phyloP scores from a whole-genome alignment of 23 red algal genomes.

The Chondrus crispus region DNA sequence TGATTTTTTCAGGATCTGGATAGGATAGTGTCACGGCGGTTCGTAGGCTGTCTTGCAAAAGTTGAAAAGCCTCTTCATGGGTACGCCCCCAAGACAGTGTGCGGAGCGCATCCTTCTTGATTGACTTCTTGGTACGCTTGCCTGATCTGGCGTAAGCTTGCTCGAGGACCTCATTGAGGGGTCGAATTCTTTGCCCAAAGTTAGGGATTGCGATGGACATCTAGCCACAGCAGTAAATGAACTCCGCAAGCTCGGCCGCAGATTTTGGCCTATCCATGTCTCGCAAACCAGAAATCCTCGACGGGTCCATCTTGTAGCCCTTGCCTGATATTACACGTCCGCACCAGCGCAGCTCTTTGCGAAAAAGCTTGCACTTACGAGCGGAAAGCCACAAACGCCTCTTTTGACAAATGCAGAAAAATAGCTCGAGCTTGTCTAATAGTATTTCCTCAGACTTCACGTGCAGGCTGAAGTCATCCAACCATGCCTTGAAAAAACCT shows the following conservation, averaged over 20 bases:
- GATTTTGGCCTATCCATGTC: neutral
- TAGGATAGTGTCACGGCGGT: neutral
- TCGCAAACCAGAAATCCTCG: neutral
- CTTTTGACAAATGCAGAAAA: neutral
- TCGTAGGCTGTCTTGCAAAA: neutral
- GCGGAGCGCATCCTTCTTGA: neutral
- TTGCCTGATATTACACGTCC: neutral
- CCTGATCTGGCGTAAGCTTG: neutral
- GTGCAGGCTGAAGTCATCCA: slow-evolving; percentile 18
- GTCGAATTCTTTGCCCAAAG: neutral
- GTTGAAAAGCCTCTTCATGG: neutral
- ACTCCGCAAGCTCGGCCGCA: neutral
- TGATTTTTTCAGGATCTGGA: neutral
- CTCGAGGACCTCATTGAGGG: slow-evolving; percentile 2
- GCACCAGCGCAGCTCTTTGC: neutral
- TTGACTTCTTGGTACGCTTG: neutral
- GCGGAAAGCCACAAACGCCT: neutral
- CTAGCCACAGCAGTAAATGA: neutral
- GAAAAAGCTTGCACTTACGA: neutral
- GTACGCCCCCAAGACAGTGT: neutral
- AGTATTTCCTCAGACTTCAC: neutral
- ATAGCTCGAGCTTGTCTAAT: neutral
- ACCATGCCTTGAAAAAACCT: neutral
- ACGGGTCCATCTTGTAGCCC: neutral
- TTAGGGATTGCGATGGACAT: neutral